Base-by-base conservation (phyloP, 1,284 basidiomycete species). In the Apiotrichum domesticum region DNA sequence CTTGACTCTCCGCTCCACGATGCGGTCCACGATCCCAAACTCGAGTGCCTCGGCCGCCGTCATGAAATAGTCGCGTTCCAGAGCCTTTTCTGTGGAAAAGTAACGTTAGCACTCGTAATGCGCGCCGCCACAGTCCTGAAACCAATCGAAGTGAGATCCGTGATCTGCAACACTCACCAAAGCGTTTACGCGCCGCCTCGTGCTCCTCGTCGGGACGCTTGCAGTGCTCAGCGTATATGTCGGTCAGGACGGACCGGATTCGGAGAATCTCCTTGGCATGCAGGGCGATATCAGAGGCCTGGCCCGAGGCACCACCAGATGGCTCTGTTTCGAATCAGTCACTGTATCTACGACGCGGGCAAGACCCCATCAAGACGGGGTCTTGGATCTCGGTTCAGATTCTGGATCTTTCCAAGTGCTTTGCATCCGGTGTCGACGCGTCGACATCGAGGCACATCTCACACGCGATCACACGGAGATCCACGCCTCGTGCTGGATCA, bases 41-140 rank as follows among this genome's bases (percentile, higher is more conserved):
- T 85, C 82, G 64, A 90, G 79, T 13, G 91, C 90, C 79, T 92
- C 87, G 70, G 86, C 82, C 4, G 91, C 88, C 51, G 89, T 93
- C 86, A 96, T 87, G 76, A 92, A 96, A 77, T 93, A 93, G 74
- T 96, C 92, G 57, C 92, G 83, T 77, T 96, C 92, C 59, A 96
- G 78, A 39, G 91, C 90, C 57, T 79, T 86, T 73, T 89, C 91
- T 59, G 42, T 21, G 21, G 21, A 21, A 21, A 21, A 21, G 21
- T 21, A 6, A 41, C n/a, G 52, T 56, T 49, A 56, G 51, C 46
- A 39, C 13, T 35, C 9, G 5, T 14, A 7, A 13, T 4, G 34
- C 32, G 21, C n/a, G 35, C 21, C 21, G 4, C 9, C 47, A 32
- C 13, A 43, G 10, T 2, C 33, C 21, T 21, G 21, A 21, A 21